A percentile compares a stretch with the other conserved stretches of the same genome.
Conservation (phyloP, 2,329 filamentous ascomycete species). For the Dothideomycetidae sp. region DNA sequence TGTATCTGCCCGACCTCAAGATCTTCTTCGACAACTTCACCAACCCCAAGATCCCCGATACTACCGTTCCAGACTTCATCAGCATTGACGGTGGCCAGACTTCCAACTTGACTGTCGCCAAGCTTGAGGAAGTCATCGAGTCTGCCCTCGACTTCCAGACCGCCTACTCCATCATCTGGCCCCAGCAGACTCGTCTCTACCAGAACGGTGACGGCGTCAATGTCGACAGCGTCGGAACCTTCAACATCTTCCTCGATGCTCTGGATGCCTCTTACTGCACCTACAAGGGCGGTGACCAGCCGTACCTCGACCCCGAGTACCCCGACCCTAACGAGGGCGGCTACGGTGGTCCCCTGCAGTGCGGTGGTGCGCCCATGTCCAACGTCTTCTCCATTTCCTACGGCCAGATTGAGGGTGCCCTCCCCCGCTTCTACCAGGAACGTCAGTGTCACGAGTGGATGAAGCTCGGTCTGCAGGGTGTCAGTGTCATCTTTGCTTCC, state of each 20-base stretch:
- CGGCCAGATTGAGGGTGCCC: constrained; percentile 47
- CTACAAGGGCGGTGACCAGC: constrained; percentile 13
- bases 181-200: constrained; percentile 35
- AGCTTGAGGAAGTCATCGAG: constrained; percentile 24
- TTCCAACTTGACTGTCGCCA: constrained; percentile 12
- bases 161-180: constrained; percentile 38
- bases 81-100: constrained; percentile 16
- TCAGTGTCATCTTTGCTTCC: constrained; percentile 46
- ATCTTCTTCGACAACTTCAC: constrained; percentile 16
- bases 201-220: constrained; percentile 32
- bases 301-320: constrained; percentile 39
- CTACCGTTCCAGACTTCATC: constrained; percentile 15
- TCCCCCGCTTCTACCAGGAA: constrained; percentile 44
- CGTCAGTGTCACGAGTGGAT: constrained; percentile 50
- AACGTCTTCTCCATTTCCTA: constrained; percentile 50
- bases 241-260: constrained; percentile 38
- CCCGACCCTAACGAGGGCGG: constrained; percentile 17
- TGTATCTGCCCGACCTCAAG: constrained; percentile 15
- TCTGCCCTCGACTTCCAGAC: constrained; percentile 36
- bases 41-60: constrained; percentile 14
- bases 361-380: constrained; percentile 31
- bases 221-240: constrained; percentile 24
- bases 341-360: constrained; percentile 23
- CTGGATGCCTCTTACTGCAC: constrained; percentile 30
- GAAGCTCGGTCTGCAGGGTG: constrained; percentile 50